Base-by-base conservation (phyloP, 129 eudicot genomes). In the Pulicaria dysenterica region DNA sequence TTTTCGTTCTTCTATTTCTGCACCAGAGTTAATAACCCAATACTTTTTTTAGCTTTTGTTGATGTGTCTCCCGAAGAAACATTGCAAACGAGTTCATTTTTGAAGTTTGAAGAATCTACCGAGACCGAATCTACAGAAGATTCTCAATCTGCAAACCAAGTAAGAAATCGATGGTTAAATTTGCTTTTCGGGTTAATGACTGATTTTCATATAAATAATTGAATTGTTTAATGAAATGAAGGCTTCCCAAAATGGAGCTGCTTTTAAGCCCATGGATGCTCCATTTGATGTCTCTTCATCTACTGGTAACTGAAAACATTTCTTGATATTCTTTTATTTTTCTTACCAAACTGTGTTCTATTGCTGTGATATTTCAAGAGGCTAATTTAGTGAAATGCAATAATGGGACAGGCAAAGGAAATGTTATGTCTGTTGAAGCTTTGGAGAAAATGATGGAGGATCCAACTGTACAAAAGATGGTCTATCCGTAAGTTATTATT, bases 381-480 rank as follows among this genome's bases (percentile, higher is more conserved):
- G 57, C 67, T 75, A 75, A 75, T 13, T 7, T 55, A 34, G 50
- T 66, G 11, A 19, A 56, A 44, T 65, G 19, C 17, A 44, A 55
- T 66, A 6, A 6, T 5, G 58, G 51, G 16, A 62, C 86, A 87
- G 96, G 72, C 40, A 24, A 60, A 56, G 77, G 70, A 48, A 82
- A 93, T 16, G 73, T 77, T 55, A 58, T 94, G 86, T 87, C 97
- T 0, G 96, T 94, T 69, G 99, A 94, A 76, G 95, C 97, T 44
- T 78, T 94, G 83, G 97, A 90, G 89, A 94, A 94, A 81, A 90
- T 90, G 99, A 85, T 94, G 97, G 99, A 94, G 74, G 99, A 94
- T 79, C 99, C 99, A 59, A 81, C 80, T n/a, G 89, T 94, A 37
- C 97, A 90, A 72, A 81, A 90, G 76, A 94, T 90, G 99, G 85